Evolutionary conservation across 2,329 filamentous ascomycete species (phyloP).

Genomic region (Aaosphaeria arxii): DNA sequence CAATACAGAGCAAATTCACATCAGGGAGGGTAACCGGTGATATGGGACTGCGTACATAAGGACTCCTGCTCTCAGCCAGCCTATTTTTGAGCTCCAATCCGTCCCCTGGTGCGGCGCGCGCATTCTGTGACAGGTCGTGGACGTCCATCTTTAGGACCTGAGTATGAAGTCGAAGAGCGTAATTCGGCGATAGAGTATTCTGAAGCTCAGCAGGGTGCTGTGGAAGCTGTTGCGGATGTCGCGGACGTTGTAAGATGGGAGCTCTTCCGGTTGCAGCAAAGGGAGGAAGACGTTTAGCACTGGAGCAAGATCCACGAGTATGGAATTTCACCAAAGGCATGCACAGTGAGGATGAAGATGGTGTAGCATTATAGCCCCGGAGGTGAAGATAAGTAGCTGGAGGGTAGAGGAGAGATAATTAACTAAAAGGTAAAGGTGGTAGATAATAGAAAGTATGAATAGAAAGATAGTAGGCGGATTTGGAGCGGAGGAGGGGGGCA

Average conservation of each 20-base stretch:
- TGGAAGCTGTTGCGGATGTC: background rate
- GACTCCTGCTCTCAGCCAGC: constrained; percentile 60
- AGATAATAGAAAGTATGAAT: too few relatives aligned
- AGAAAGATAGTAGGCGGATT: too few relatives aligned
- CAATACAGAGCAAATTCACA: too few relatives aligned
- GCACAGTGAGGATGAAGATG: constrained; percentile 4
- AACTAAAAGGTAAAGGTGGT: too few relatives aligned
- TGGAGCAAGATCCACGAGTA: constrained; percentile 22
- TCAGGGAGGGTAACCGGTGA: too few relatives aligned
- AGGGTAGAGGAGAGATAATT: too few relatives aligned
- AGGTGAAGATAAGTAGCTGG: too few relatives aligned
- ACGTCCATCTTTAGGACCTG: constrained; percentile 29
- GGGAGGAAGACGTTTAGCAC: constrained; percentile 8
- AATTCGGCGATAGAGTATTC: constrained; percentile 11
- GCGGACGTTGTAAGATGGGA: background rate
- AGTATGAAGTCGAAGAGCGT: constrained; percentile 21
- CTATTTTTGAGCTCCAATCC: constrained; percentile 51
- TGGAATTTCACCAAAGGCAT: constrained; percentile 30
- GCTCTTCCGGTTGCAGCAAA: background rate
- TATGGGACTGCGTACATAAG: constrained; percentile 52
- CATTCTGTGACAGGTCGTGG: constrained; percentile 12
- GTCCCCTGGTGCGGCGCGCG: constrained; percentile 12
- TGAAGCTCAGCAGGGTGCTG: background rate
- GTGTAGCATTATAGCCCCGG: too few relatives aligned
- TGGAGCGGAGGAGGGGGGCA: too few relatives aligned